Evolutionary conservation across 441 rosid species (phyloP).

Genomic region (Pelargonium fulgidum): DNA sequence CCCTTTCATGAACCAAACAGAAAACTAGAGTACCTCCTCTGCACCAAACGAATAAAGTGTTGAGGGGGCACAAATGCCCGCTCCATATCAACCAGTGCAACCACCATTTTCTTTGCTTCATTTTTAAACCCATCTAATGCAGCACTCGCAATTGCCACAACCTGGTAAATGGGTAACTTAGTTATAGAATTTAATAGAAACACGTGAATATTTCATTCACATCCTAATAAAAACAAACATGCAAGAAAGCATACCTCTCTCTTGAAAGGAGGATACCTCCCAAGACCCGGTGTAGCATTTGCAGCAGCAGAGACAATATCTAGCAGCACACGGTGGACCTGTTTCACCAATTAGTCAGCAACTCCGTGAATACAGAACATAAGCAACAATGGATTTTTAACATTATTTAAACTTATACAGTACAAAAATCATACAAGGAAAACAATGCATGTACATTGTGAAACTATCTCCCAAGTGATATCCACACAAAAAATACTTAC

Average conservation of each 20-base stretch:
- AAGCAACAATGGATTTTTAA: background rate
- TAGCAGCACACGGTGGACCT: conserved; percentile 87
- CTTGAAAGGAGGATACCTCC: conserved; percentile 93
- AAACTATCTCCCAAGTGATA: background rate
- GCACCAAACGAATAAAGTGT: conserved; percentile 91
- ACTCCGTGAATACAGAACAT: conserved; percentile 7
- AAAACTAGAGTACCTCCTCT: conserved; percentile 51
- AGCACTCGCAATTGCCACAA: conserved; percentile 76
- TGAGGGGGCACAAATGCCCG: conserved; percentile 98
- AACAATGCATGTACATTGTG: background rate
- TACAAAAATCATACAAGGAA: background rate
- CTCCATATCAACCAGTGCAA: conserved; percentile 96
- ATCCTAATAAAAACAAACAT: conserved; percentile 12
- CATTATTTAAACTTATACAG: background rate
- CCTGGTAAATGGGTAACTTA: conserved; percentile 31
- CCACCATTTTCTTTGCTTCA: conserved; percentile 89
- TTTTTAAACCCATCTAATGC: conserved; percentile 82
- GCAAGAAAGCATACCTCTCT: conserved; percentile 53
- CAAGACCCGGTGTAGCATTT: conserved; percentile 90
- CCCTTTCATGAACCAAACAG: background rate
- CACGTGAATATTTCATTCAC: conserved; percentile 14
- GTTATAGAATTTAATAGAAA: background rate
- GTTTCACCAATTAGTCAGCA: conserved; percentile 13
- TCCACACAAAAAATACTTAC: background rate
- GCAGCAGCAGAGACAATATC: conserved; percentile 81